Evolutionary conservation across 306 rosid genomes (phyloP), one percentile per base, ranked within the genome.

Genomic region (Astragalus glycyphyllos): DNA sequence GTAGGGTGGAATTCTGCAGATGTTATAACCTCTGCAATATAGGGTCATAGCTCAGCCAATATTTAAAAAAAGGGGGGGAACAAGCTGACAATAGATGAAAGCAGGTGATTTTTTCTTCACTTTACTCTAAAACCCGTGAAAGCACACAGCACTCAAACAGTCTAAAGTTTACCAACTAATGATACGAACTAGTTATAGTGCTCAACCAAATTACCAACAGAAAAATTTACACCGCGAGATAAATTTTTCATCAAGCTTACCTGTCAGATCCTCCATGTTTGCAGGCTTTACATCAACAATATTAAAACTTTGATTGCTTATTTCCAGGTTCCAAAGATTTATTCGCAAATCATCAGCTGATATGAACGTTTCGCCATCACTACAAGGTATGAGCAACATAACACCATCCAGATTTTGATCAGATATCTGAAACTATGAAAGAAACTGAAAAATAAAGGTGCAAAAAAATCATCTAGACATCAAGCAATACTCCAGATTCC

Each of bases 321-420:
- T 91, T 89, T 89, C 99, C 85, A 95, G 78, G 80, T 95, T 95
- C 99, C 99, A 95, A 61, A 95, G 99, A 81, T 95, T 95, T 84
- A 95, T 88, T 73, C 97, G 90, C 83, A 95, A 83, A 80, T 95
- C 99, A 84, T 95, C 99, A 6, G 99, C 97, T 26, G 99, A 95
- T 85, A 95, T 88, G 79, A 95, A 95, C 79, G 99, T 95, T 91
- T 95, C 99, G 4, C 99, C 99, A 74, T 95, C 99, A 40, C 99
- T 95, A 66, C 73, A 69, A 85, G 76, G 86, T 57, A 54, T 31
- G 65, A 75, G 48, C 65, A 65, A 50, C 69, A 59, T 37, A 65
- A 56, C 49, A 82, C 51, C 59, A 50, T 65, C 47, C 58, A 53
- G 66, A 78, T 73, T 55, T 55, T 10, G 54, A 78, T 82, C 37